Evolutionary conservation across 148 eudicot genomes (phyloP).

Genomic region (Rhododendron molle): DNA sequence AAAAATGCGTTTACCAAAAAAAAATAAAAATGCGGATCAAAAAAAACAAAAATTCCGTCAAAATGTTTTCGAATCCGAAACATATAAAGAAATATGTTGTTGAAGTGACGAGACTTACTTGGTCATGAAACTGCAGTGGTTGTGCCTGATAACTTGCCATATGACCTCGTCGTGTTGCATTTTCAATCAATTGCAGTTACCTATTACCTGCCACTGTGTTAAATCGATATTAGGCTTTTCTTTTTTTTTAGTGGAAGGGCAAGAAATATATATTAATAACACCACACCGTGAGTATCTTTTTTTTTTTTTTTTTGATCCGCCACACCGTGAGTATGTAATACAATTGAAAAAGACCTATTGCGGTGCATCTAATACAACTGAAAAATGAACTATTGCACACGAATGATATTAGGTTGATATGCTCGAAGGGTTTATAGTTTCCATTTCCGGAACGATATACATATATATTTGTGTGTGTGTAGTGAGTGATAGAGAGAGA

Average conservation of each 20-base stretch:
- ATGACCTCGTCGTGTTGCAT: slow-evolving; percentile 99
- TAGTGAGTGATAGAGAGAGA: no score
- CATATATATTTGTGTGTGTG: no score
- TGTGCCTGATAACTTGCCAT: slow-evolving; percentile 93
- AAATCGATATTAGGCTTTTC: background rate
- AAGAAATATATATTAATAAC: no score
- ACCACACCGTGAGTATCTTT: background rate
- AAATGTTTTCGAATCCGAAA: background rate
- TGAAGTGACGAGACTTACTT: slow-evolving; percentile 37
- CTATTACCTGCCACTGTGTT: background rate
- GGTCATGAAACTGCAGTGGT: slow-evolving; percentile 95
- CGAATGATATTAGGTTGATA: background rate
- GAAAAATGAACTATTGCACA: background rate
- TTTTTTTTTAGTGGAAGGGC: background rate
- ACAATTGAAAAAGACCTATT: background rate
- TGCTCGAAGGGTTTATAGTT: background rate
- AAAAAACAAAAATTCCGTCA: background rate
- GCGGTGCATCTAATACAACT: background rate
- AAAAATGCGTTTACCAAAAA: no score
- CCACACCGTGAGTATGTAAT: no score
- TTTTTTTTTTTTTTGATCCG: no score
- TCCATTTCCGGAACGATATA: background rate
- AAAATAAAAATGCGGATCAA: no score
- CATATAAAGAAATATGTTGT: background rate
- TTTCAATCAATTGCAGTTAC: slow-evolving; percentile 18